Evolutionary conservation across 441 rosid genomes (phyloP).

Genomic region (Monsonia emarginata): DNA sequence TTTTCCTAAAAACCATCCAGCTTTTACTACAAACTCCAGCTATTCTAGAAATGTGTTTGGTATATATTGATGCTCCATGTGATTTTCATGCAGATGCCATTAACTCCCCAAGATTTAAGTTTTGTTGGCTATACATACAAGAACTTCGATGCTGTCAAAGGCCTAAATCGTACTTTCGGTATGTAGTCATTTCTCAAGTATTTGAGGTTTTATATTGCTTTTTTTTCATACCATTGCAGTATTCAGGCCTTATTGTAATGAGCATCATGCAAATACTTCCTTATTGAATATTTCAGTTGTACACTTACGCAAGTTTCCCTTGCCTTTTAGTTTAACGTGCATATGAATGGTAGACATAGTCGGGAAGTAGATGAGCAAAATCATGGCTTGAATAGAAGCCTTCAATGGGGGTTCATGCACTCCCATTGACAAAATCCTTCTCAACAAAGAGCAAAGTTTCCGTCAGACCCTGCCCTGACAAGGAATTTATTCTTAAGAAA

Average conservation of each 20-base stretch:
- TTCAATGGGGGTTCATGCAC: background rate
- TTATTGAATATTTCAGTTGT: background rate
- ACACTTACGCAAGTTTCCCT: background rate
- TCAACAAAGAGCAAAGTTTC: background rate
- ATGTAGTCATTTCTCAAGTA: constrained; percentile 22
- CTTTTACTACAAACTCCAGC: background rate
- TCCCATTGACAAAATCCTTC: background rate
- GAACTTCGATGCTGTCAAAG: constrained; percentile 93
- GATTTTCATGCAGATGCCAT: constrained; percentile 47
- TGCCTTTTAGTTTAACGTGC: background rate
- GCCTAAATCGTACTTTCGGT: constrained; percentile 53
- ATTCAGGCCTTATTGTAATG: background rate
- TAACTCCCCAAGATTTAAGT: constrained; percentile 81
- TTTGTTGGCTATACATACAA: constrained; percentile 97
- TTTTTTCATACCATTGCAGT: constrained; percentile 5
- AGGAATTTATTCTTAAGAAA: background rate
- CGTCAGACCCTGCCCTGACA: background rate
- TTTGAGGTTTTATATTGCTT: constrained; percentile 1
- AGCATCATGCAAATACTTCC: constrained; percentile 6
- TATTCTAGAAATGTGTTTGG: background rate
- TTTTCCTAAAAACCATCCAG: background rate
- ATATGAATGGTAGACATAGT: background rate
- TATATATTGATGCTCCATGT: constrained; percentile 8
- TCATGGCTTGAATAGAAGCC: background rate
- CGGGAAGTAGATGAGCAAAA: background rate